These are phyloP conservation scores for Chenopodium formosanum DNA, from an alignment of 148 eudicot species.

Conservation along the genomic window DNA sequence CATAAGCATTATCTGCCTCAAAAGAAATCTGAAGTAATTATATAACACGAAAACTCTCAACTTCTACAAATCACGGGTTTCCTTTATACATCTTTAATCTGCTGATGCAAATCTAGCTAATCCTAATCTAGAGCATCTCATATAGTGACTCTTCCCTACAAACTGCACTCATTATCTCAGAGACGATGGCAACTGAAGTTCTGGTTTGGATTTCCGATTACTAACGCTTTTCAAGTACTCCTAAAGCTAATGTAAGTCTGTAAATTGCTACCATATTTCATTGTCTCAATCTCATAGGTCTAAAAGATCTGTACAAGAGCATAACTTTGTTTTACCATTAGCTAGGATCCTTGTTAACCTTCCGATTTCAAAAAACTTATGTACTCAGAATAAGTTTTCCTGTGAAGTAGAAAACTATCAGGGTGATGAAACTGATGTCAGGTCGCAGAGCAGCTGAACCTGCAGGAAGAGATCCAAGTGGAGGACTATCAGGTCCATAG, in stretches of 20 bases:
- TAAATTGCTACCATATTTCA: neutral
- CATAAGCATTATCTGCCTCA: neutral
- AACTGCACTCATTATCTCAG: neutral
- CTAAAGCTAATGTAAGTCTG: neutral
- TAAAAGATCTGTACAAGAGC: constrained; percentile 29
- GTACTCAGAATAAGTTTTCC: constrained; percentile 35
- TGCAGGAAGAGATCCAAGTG: constrained; percentile 33
- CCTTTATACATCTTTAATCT: constrained; percentile 28
- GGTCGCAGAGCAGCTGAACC: constrained; percentile 44
- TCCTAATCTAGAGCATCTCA: constrained; percentile 19
- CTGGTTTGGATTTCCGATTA: neutral
- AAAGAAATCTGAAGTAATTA: neutral
- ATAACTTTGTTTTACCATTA: constrained; percentile 1
- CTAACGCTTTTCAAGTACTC: constrained; percentile 8
- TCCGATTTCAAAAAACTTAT: constrained; percentile 16
- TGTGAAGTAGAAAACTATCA: constrained; percentile 30
- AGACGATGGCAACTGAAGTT: neutral
- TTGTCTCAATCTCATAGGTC: neutral
- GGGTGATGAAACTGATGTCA: constrained; percentile 28
- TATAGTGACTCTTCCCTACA: constrained; percentile 17
- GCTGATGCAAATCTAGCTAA: constrained; percentile 3
- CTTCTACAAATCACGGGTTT: constrained; percentile 11
- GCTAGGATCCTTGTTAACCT: constrained; percentile 24
- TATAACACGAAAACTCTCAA: neutral
- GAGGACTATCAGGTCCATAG: constrained; percentile 50